Evolutionary conservation across 768 basidiomycete species (phyloP).

Genomic region (Filobasidium wieringae): DNA sequence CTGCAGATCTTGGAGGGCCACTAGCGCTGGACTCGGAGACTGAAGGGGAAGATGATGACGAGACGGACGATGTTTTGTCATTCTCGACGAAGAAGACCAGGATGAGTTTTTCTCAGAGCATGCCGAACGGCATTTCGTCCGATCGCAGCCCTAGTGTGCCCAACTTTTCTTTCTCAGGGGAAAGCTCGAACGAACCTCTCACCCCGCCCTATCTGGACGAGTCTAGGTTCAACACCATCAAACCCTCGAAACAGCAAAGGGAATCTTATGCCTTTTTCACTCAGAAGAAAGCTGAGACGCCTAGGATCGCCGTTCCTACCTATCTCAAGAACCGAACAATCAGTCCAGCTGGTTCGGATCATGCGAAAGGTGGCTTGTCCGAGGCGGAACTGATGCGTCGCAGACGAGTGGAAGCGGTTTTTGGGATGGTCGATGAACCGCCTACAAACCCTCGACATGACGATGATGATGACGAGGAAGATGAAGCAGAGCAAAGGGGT

Average conservation of each 20-base stretch:
- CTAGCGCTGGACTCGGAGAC: not conserved
- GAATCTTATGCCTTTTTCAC: slow-evolving; percentile 34
- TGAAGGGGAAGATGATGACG: slow-evolving; percentile 32
- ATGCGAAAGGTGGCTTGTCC: slow-evolving; percentile 47
- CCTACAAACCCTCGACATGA: not conserved
- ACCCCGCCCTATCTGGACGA: slow-evolving; percentile 22
- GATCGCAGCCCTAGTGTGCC: not conserved
- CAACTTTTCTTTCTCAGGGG: slow-evolving; percentile 1
- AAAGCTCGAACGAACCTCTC: slow-evolving; percentile 12
- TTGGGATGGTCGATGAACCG: slow-evolving; percentile 36
- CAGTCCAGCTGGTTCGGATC: slow-evolving; percentile 4
- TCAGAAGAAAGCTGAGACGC: slow-evolving; percentile 7
- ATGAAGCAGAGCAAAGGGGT: not conserved
- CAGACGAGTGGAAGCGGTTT: slow-evolving; percentile 42
- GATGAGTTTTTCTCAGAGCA: too few relatives aligned
- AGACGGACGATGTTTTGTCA: slow-evolving; percentile 58
- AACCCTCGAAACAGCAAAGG: slow-evolving; percentile 14
- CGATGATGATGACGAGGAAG: slow-evolving; percentile 1
- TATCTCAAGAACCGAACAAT: not conserved
- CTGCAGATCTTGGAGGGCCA: slow-evolving; percentile 26
- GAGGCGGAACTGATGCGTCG: slow-evolving; percentile 56
- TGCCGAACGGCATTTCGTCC: too few relatives aligned
- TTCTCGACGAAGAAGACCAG: slow-evolving; percentile 53
- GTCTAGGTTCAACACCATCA: slow-evolving; percentile 26
- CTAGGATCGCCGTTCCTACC: not conserved